phyloP scores from a whole-genome alignment of 2,329 filamentous ascomycete species.

The Aspergillus spinulosporus region DNA sequence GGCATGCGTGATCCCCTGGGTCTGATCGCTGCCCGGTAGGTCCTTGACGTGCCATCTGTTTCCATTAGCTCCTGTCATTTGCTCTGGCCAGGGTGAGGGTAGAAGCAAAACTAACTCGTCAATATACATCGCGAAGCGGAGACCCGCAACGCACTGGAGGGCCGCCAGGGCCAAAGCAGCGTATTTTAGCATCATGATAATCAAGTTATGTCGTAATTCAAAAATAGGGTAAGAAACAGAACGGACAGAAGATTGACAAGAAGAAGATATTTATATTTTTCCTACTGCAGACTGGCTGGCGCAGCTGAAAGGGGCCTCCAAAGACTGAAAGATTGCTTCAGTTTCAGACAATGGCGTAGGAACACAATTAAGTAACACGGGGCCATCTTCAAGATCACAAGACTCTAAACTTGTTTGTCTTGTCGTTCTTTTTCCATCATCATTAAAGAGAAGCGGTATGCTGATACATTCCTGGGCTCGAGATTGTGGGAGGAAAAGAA shows the following conservation, averaged over 20 bases:
- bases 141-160: conserved; percentile 29
- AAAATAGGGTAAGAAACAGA: not conserved
- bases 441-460: not conserved
- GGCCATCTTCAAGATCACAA: not conserved
- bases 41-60: conserved; percentile 44
- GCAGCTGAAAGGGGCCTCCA: not conserved
- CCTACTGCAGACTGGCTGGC: not conserved
- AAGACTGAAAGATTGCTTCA: not conserved
- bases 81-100: not conserved
- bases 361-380: conserved; percentile 4
- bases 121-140: conserved; percentile 48
- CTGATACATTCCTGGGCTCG: not conserved
- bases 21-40: conserved; percentile 37
- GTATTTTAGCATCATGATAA: conserved; percentile 29
- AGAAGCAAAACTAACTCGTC: conserved; percentile 43
- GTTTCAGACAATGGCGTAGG: not conserved
- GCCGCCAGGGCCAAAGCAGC: conserved; percentile 33
- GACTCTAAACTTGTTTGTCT: not conserved
- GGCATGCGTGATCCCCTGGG: conserved; percentile 54
- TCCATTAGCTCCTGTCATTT: conserved; percentile 3
- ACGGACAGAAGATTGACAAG: not conserved
- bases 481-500: not conserved
- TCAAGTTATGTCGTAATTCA: not conserved
- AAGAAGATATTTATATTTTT: not conserved
- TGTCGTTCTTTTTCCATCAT: not conserved